These are phyloP conservation scores for Dalbergia oliveri DNA, from an alignment of 306 rosid species.

Conservation along the genomic window DNA sequence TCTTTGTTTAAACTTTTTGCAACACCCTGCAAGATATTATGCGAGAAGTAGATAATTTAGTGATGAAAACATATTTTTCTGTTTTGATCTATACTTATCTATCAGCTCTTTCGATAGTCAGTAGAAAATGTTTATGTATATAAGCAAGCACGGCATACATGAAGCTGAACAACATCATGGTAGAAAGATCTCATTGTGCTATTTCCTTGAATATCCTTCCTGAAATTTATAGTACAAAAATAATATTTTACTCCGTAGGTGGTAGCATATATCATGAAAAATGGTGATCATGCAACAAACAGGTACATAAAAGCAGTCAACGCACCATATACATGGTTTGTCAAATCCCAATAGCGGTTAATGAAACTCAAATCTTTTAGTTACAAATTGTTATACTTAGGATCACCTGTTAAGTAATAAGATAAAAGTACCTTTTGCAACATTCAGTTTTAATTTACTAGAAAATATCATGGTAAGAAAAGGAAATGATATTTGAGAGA, in stretches of 20 bases:
- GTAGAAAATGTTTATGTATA: conserved; percentile 1
- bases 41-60: conserved; percentile 22
- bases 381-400: background rate
- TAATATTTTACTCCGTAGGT: conserved; percentile 33
- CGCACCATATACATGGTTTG: conserved; percentile 8
- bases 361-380: conserved; percentile 30
- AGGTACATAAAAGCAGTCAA: conserved; percentile 18
- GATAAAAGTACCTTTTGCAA: conserved; percentile 12
- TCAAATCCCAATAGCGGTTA: conserved; percentile 24
- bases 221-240: conserved; percentile 56
- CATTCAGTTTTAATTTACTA: conserved; percentile 5
- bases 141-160: conserved; percentile 65
- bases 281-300: conserved; percentile 18
- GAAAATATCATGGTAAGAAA: conserved; percentile 38
- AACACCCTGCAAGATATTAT: conserved; percentile 62
- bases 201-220: conserved; percentile 79
- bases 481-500: conserved; percentile 32
- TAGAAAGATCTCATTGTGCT: conserved; percentile 79
- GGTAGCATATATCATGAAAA: conserved; percentile 20
- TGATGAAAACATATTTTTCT: background rate
- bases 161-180: conserved; percentile 78
- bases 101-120: background rate
- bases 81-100: conserved; percentile 16
- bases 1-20: conserved; percentile 77
- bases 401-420: background rate